A percentile compares a stretch with the other conserved stretches of the same genome.
phyloP scores from a whole-genome alignment of 2,329 filamentous ascomycete genomes.

The Diaporthe vaccinii region DNA sequence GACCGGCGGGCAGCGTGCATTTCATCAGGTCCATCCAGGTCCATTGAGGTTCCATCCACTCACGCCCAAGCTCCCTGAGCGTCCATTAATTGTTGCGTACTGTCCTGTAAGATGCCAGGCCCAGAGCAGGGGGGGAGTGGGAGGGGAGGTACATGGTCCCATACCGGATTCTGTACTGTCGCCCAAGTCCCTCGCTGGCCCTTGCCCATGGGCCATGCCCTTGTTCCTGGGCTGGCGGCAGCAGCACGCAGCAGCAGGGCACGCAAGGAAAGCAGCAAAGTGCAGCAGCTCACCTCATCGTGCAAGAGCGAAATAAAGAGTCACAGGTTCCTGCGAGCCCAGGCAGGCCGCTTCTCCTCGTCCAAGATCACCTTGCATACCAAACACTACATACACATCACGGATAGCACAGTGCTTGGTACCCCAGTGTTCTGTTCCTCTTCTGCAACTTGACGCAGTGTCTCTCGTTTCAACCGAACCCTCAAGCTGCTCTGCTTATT shows the following conservation, averaged over 20 bases:
- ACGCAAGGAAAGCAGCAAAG: not conserved
- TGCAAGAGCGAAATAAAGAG: constrained; percentile 32
- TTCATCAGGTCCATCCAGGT: constrained; percentile 19
- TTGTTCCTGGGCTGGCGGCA: not conserved
- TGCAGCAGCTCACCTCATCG: constrained; percentile 26
- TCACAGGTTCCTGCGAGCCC: constrained; percentile 24
- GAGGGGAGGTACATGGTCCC: constrained; percentile 14
- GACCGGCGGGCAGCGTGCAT: constrained; percentile 24
- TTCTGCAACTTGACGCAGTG: constrained; percentile 33
- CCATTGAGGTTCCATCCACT: constrained; percentile 15
- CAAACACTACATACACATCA: not conserved
- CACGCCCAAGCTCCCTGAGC: constrained; percentile 24
- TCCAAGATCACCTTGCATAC: constrained; percentile 9
- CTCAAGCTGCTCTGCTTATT: constrained; percentile 10
- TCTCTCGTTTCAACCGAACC: constrained; percentile 33
- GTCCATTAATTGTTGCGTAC: constrained; percentile 5
- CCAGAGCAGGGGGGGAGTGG: not conserved
- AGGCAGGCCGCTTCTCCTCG: not conserved
- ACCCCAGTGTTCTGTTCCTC: constrained; percentile 1
- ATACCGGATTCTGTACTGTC: constrained; percentile 27
- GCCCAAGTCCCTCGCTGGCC: constrained; percentile 9
- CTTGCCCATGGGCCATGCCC: constrained; percentile 12
- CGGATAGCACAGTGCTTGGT: not conserved
- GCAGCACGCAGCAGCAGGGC: not conserved
- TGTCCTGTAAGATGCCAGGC: constrained; percentile 17